Conservation (phyloP, 2,329 filamentous ascomycete genomes). For the Capronia coronata region DNA sequence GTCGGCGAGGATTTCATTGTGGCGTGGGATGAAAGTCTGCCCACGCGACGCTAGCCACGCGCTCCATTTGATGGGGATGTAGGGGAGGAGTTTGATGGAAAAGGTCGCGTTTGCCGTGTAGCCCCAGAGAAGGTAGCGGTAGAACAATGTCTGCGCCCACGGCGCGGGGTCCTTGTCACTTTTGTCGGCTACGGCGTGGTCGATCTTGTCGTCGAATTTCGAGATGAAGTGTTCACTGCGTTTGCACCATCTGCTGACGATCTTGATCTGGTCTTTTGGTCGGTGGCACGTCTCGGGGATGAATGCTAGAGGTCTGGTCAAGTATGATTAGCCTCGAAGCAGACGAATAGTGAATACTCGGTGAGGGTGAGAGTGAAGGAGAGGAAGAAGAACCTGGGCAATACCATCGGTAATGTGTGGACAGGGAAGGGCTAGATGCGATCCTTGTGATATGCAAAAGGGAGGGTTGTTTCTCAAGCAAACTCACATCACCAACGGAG, state of each 20-base stretch:
- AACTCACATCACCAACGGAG: slow-evolving; percentile 68
- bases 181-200: neutral
- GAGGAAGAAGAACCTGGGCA: too few relatives aligned
- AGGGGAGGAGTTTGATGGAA: neutral
- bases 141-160: neutral
- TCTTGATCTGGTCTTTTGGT: neutral
- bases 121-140: neutral
- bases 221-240: neutral
- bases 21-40: neutral
- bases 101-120: neutral
- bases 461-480: slow-evolving; percentile 41
- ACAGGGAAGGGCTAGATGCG: too few relatives aligned
- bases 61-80: neutral
- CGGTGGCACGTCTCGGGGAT: neutral
- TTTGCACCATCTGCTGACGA: neutral
- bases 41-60: neutral
- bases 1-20: slow-evolving; percentile 14
- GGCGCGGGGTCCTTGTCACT: neutral
- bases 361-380: too few relatives aligned
- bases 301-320: neutral
- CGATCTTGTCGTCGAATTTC: neutral
- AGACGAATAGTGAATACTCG: too few relatives aligned
- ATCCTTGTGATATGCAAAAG: too few relatives aligned
- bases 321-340: too few relatives aligned
- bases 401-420: too few relatives aligned